Conservation (phyloP, 805 yeast species). For the Candida sithepensis region DNA sequence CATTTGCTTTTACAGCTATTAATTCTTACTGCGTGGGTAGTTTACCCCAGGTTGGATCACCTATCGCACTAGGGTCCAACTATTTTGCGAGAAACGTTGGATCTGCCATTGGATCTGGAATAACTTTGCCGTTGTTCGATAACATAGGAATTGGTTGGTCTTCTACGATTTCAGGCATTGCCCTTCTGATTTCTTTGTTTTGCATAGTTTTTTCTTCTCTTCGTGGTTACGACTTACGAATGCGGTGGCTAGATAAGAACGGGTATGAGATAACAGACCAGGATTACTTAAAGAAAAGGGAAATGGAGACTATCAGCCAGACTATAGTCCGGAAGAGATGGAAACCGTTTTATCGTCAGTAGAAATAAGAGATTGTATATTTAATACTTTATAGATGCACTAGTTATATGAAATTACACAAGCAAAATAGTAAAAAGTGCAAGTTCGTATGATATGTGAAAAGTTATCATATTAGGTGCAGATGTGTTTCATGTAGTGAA, state of each 20-base stretch:
- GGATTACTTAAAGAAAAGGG: not conserved
- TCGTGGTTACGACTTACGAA: constrained; percentile 6
- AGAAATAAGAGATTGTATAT: not conserved
- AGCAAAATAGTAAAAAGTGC: no score
- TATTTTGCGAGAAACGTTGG: constrained; percentile 46
- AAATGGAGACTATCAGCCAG: no score
- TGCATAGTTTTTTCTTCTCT: constrained; percentile 1
- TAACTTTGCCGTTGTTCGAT: constrained; percentile 41
- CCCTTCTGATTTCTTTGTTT: constrained; percentile 4
- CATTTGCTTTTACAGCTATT: constrained; percentile 44
- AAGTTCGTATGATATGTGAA: no score
- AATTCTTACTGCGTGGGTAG: constrained; percentile 57
- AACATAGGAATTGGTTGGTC: constrained; percentile 55
- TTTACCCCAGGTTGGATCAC: constrained; percentile 50
- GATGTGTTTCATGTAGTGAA: no score
- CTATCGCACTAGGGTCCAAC: constrained; percentile 45
- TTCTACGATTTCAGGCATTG: constrained; percentile 40
- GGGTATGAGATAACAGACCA: constrained; percentile 4
- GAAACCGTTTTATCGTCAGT: no score
- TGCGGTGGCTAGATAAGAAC: constrained; percentile 8
- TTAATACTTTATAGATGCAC: no score
- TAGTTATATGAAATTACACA: no score
- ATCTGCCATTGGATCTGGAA: constrained; percentile 47
- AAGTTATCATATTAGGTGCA: no score
- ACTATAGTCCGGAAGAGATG: no score